These are phyloP conservation scores for Paramarasmius palmivorus DNA, from an alignment of 1,284 basidiomycete species.

Conservation along the genomic window DNA sequence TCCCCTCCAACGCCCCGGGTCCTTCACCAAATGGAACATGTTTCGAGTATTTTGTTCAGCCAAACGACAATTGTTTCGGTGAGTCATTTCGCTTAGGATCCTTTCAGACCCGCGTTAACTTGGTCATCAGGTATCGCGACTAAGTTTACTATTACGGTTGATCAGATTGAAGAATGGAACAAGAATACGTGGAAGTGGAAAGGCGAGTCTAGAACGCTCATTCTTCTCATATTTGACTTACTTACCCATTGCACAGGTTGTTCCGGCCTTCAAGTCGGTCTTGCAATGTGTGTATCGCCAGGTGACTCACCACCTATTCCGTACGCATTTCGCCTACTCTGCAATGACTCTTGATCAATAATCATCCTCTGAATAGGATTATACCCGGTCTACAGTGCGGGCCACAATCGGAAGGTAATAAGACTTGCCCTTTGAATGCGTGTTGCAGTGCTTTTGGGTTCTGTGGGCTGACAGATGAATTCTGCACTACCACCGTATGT, in stretches of 20 bases:
- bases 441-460: slow-evolving; percentile 15
- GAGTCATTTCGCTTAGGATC: not conserved
- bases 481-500: slow-evolving; percentile 4
- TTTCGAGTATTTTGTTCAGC: slow-evolving; percentile 8
- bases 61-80: slow-evolving; percentile 16
- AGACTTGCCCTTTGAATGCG: slow-evolving; percentile 14
- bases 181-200: slow-evolving; percentile 17
- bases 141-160: slow-evolving; percentile 12
- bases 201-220: no score
- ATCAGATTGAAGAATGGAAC: slow-evolving; percentile 16
- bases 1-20: slow-evolving; percentile 12
- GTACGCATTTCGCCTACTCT: not conserved
- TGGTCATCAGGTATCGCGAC: slow-evolving; percentile 7
- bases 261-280: no score
- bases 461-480: slow-evolving; percentile 18
- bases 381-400: slow-evolving; percentile 17
- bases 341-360: not conserved
- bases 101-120: not conserved
- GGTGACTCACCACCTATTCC: slow-evolving; percentile 17
- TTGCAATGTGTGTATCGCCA: slow-evolving; percentile 16
- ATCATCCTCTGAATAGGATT: slow-evolving; percentile 1
- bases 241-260: no score
- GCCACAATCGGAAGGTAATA: slow-evolving; percentile 9
- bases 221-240: no score
- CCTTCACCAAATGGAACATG: slow-evolving; percentile 16